Conservation (phyloP, 768 basidiomycete genomes). For the Lepiota venenata region DNA sequence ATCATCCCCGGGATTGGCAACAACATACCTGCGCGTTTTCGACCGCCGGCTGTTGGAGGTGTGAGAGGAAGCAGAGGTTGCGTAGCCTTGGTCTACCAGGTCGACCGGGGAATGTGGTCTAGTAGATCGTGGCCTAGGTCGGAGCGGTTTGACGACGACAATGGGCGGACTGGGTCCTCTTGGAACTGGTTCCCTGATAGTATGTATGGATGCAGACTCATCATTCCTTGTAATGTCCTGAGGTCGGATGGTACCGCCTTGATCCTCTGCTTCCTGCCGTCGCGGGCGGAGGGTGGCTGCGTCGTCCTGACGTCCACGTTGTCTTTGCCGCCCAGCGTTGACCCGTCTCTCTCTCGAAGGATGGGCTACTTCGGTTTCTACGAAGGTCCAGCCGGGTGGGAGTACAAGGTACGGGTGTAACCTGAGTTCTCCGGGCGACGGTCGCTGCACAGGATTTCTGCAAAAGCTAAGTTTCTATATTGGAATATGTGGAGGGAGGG, state of each 20-base stretch:
- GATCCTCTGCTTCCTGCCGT: background rate
- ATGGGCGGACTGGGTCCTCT: conserved; percentile 26
- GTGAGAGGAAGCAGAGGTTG: conserved; percentile 13
- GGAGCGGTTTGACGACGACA: conserved; percentile 18
- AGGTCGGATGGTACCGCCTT: background rate
- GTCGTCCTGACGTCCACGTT: conserved; percentile 3
- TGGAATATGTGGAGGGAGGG: background rate
- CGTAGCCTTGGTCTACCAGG: background rate
- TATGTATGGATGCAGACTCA: background rate
- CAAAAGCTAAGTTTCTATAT: background rate
- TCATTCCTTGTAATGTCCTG: conserved; percentile 10
- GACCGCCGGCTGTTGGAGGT: conserved; percentile 12
- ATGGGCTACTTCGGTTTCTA: conserved; percentile 16
- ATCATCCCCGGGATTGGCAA: conserved; percentile 4
- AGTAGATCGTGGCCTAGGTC: conserved; percentile 24
- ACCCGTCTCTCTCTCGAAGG: conserved; percentile 5
- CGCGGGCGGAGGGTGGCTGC: conserved; percentile 1
- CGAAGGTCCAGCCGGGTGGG: conserved; percentile 48
- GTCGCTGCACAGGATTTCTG: conserved; percentile 69
- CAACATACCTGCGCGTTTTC: conserved; percentile 7
- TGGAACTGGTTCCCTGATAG: conserved; percentile 3
- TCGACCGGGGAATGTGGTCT: conserved; percentile 17
- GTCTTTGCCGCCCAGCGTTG: background rate
- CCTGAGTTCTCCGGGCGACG: conserved; percentile 61
- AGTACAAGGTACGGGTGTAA: conserved; percentile 61